Evolutionary conservation across 129 eudicot species (phyloP), one percentile per base, ranked within the genome.

Genomic region (Logfia minima): DNA sequence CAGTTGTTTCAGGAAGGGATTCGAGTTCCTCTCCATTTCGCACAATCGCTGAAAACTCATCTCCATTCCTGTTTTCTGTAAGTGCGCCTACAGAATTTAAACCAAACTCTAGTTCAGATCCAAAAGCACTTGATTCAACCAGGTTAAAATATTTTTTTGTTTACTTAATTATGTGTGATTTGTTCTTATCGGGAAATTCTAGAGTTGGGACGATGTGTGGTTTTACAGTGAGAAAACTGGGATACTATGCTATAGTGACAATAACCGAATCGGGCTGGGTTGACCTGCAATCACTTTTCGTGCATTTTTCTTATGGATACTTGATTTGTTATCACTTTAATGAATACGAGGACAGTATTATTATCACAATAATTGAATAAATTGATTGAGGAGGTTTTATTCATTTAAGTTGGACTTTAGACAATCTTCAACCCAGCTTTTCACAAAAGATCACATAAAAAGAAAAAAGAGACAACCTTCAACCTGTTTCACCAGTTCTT

Each of bases 61-160:
- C 84, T 67, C 77, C 85, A 19, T 61, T 81, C 61, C 16, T 24
- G 41, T 68, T 68, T 76, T 81, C 79, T 79, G 84, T 56, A 18
- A 67, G 26, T 34, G 74, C 53, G 43, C 23, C 52, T 48, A 43
- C 81, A 28, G 88, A 68, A 34, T 26, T 6, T 24, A 84, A 66
- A 31, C 29, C 66, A 22, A 43, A 63, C 65, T 43, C 64, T 72
- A 60, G 35, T 60, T 60, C 76, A 75, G 84, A 69, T 64, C 53
- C 80, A 39, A 80, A 70, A 41, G 75, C 8, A 28, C 53, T 69
- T 0, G 75, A 58, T 60, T 76, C 80, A n/a, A 61, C 45, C 79
- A 81, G 90, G 92, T 85, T 29, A 76, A 72, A 51, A 66, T 24
- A 31, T 64, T 7, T 7, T 3, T 71, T 4, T 48, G n/a, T 48